Conservation (phyloP, 495 filamentous ascomycete genomes). For the Talaromyces liani region DNA sequence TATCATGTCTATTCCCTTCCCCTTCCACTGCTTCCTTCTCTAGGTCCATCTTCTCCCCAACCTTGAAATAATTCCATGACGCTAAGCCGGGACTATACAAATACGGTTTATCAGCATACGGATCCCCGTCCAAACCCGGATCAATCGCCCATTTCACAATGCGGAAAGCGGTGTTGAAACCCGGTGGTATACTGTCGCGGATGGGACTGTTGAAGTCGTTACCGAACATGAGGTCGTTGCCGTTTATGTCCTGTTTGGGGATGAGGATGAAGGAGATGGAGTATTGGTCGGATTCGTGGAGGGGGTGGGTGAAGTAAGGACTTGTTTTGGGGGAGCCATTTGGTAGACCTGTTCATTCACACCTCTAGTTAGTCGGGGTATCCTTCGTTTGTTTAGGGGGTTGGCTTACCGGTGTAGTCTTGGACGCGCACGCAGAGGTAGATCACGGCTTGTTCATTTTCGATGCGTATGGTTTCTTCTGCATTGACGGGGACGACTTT, state of each 20-base stretch:
- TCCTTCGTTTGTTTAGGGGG: not conserved
- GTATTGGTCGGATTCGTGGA: conserved; percentile 71
- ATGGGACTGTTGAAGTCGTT: conserved; percentile 91
- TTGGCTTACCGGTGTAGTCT: conserved; percentile 45
- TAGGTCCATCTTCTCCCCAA: conserved; percentile 45
- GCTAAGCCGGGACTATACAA: conserved; percentile 72
- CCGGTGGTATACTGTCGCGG: conserved; percentile 75
- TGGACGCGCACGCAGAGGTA: conserved; percentile 66
- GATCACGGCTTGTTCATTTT: conserved; percentile 49
- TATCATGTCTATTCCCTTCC: conserved; percentile 20
- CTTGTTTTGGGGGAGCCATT: conserved; percentile 49
- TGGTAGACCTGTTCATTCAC: conserved; percentile 48
- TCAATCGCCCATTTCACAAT: conserved; percentile 83
- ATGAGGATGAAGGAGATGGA: conserved; percentile 69
- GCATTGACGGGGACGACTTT: conserved; percentile 66
- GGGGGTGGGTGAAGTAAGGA: conserved; percentile 64
- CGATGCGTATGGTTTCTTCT: conserved; percentile 45
- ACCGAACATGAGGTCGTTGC: conserved; percentile 73
- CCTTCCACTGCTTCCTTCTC: conserved; percentile 9
- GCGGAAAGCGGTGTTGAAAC: conserved; percentile 71
- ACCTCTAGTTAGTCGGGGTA: not conserved
- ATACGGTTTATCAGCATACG: conserved; percentile 77
- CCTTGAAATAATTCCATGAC: conserved; percentile 62
- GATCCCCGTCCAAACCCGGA: conserved; percentile 79
- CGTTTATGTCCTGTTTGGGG: conserved; percentile 58